Conservation (phyloP, 1,284 basidiomycete genomes). For the Volvariella volvacea region DNA sequence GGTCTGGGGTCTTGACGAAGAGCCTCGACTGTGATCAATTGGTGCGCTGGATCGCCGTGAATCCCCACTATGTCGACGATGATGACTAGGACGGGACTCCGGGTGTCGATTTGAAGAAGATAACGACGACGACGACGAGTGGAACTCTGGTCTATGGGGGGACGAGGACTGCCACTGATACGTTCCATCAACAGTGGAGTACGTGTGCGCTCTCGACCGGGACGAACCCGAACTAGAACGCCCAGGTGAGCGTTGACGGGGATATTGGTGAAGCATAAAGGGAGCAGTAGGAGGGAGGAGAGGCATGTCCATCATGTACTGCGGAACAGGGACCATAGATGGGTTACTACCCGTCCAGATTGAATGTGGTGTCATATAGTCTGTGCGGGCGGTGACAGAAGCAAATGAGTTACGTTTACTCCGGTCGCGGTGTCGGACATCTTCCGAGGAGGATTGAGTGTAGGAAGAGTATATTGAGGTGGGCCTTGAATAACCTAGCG, state of each 20-base stretch:
- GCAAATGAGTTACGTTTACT: slow-evolving; percentile 37
- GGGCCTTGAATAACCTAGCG: slow-evolving; percentile 34
- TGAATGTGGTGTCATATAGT: slow-evolving; percentile 28
- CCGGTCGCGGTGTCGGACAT: slow-evolving; percentile 35
- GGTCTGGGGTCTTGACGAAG: slow-evolving; percentile 16
- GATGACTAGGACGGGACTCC: slow-evolving; percentile 10
- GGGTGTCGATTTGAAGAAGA: neutral
- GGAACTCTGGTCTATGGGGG: slow-evolving; percentile 5
- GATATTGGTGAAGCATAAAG: slow-evolving; percentile 60
- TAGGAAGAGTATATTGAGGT: slow-evolving; percentile 40
- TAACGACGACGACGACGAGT: slow-evolving; percentile 10
- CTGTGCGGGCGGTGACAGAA: slow-evolving; percentile 19
- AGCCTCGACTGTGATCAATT: slow-evolving; percentile 1
- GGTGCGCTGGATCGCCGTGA: slow-evolving; percentile 15
- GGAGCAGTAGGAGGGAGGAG: slow-evolving; percentile 67
- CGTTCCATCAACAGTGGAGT: slow-evolving; percentile 25
- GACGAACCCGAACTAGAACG: slow-evolving; percentile 19
- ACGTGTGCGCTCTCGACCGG: slow-evolving; percentile 14
- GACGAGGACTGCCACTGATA: slow-evolving; percentile 11
- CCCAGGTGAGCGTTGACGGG: slow-evolving; percentile 23
- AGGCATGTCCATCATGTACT: slow-evolving; percentile 46
- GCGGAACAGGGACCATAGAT: slow-evolving; percentile 23
- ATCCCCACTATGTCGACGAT: slow-evolving; percentile 20
- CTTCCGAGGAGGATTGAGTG: slow-evolving; percentile 48
- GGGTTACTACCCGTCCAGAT: slow-evolving; percentile 29